Evolutionary conservation across 257 asterid species (phyloP).

Genomic region (Jacaranda copaia): DNA sequence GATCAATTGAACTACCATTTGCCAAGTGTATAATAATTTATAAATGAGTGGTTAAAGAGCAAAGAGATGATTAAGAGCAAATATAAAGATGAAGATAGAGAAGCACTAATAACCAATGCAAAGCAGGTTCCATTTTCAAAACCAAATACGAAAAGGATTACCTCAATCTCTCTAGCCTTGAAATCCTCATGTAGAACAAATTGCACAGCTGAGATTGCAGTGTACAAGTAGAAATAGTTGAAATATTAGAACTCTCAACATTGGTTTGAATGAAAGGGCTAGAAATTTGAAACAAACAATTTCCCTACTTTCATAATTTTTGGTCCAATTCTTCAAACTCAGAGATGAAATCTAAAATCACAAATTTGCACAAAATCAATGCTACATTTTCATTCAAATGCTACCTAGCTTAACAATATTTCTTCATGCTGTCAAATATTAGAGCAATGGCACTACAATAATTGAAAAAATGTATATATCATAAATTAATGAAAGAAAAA

Average conservation of each 20-base stretch:
- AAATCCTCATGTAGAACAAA: constrained; percentile 97
- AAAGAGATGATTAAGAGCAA: too few relatives aligned
- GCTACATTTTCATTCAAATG: constrained; percentile 1
- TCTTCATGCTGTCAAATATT: background rate
- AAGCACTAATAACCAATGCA: background rate
- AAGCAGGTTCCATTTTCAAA: background rate
- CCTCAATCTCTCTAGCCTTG: constrained; percentile 99
- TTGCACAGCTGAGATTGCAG: constrained; percentile 92
- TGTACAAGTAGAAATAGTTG: constrained; percentile 50
- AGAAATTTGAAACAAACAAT: constrained; percentile 4
- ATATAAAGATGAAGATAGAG: background rate
- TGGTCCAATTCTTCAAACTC: too few relatives aligned
- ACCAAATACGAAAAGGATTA: constrained; percentile 34
- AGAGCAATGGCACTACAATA: background rate
- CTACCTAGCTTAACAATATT: background rate
- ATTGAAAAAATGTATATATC: background rate
- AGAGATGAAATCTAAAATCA: background rate
- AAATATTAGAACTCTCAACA: constrained; percentile 26
- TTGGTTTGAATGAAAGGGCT: background rate
- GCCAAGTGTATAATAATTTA: too few relatives aligned
- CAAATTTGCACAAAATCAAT: background rate
- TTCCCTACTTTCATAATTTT: background rate
- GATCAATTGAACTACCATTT: too few relatives aligned
- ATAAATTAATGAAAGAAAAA: background rate
- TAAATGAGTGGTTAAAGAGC: too few relatives aligned